Evolutionary conservation across 2,329 filamentous ascomycete genomes (phyloP), one percentile per base, ranked within the genome.

Genomic region (Penicillium occitanis): DNA sequence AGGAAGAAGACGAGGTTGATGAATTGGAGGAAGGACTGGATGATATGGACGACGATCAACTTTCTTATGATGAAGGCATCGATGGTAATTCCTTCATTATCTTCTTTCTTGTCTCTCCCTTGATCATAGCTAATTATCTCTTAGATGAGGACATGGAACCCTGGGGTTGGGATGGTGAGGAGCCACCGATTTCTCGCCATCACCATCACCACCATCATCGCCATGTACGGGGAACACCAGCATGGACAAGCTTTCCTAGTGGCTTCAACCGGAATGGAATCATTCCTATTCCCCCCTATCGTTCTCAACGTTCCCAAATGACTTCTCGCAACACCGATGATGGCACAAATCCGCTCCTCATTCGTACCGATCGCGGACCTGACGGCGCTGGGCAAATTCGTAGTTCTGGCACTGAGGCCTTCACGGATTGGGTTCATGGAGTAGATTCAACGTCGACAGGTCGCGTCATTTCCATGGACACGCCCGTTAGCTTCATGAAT

Each of bases 301-400:
- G 81, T 64, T 75, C 81, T 40, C 80, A 82, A 67, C 76, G 81
- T 55, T 76, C 72, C 42, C 75, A 80, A 60, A 71, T 77, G 14
- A 81, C 85, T 37, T 80, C 86, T 62, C 84, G 86, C 65, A 83
- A 83, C 33, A 84, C 86, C 40, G 92, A 97, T 69, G 93, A 97
- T 74, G 93, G 92, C 3, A 84, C 88, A 25, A 97, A 98, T 73
- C 94, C 94, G 51, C 83, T 98, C 13, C 86, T 98, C 63, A 90
- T 93, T 69, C 89, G 91, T 65, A 77, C 78, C 55, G 79, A 76
- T 63, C 76, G 74, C 58, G 70, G 71, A 30, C 70, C 72, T 48
- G 77, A 80, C 35, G 59, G 69, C 37, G 37, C 72, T 46, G 73
- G 72, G 37, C 81, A 79, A 66, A 74, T 73, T 25, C 77, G 78